Evolutionary conservation across 2,329 filamentous ascomycete genomes (phyloP).

Genomic region (Cryphonectria nitschkei): DNA sequence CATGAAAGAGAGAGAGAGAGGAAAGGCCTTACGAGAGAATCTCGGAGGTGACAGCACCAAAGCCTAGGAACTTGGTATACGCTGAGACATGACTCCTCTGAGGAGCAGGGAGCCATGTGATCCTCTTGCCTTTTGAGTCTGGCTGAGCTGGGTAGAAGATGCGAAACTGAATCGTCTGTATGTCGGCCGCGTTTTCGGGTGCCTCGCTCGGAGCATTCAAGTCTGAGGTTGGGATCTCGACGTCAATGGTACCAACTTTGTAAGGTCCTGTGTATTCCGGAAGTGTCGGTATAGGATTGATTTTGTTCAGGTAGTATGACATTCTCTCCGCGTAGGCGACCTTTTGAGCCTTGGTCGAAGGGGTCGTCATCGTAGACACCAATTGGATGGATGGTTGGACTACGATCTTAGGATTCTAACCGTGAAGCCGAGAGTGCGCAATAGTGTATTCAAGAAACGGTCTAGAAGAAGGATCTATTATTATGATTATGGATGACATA

Average conservation of each 20-base stretch:
- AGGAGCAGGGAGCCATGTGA: conserved; percentile 78
- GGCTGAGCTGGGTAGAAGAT: conserved; percentile 76
- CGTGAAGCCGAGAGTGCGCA: not conserved
- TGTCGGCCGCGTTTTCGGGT: conserved; percentile 57
- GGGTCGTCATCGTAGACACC: conserved; percentile 14
- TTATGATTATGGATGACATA: not conserved
- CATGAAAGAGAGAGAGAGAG: conserved; percentile 24
- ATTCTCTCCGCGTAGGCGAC: conserved; percentile 40
- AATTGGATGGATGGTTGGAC: not conserved
- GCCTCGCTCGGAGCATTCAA: conserved; percentile 57
- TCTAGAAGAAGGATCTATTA: not conserved
- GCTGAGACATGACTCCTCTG: conserved; percentile 75
- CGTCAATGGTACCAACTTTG: conserved; percentile 77
- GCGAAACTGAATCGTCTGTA: conserved; percentile 77
- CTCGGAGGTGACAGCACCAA: conserved; percentile 60
- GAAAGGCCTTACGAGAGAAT: conserved; percentile 66
- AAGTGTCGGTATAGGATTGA: conserved; percentile 73
- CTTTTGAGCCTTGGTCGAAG: conserved; percentile 22
- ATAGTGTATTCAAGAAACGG: not conserved
- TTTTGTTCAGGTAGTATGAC: conserved; percentile 52
- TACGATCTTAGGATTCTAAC: not conserved
- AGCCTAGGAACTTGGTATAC: conserved; percentile 76
- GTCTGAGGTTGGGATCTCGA: conserved; percentile 73
- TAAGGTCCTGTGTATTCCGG: conserved; percentile 77
- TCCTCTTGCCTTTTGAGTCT: conserved; percentile 57